Evolutionary conservation across 371 early-diverging fungal genomes (phyloP), one percentile per base, ranked within the genome.

Genomic region (Vairimorpha necatrix): DNA sequence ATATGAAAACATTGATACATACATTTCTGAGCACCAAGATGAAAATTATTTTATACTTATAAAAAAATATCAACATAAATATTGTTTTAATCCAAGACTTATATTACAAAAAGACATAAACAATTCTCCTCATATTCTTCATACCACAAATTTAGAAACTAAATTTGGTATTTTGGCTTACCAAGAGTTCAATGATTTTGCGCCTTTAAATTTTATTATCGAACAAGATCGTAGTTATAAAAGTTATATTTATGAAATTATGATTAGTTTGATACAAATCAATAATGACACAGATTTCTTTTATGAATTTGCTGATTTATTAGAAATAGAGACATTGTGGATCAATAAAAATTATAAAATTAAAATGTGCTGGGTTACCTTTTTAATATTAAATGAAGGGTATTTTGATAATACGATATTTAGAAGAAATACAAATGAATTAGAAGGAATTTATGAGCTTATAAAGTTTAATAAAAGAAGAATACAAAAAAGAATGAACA

Each of bases 41-140:
- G n/a, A n/a, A n/a, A n/a, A n/a, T n/a, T n/a, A n/a, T n/a, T n/a
- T n/a, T n/a, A n/a, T n/a, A n/a, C n/a, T n/a, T n/a, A n/a, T n/a
- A n/a, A n/a, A n/a, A n/a, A n/a, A n/a, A n/a, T n/a, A n/a, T n/a
- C n/a, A n/a, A n/a, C n/a, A n/a, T n/a, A n/a, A n/a, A n/a, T n/a
- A n/a, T n/a, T n/a, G n/a, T n/a, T n/a, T n/a, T n/a, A n/a, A n/a
- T n/a, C n/a, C n/a, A n/a, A n/a, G n/a, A n/a, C n/a, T n/a, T n/a
- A n/a, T n/a, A n/a, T n/a, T n/a, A n/a, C n/a, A n/a, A n/a, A n/a
- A 60, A 60, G 60, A 60, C 3, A 60, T 60, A 18, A 60, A 60
- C n/a, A 24, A 60, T 14, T 13, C 13, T 2, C 2, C 14, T 2
- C 20, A 60, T 33, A 14, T 28, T 60, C 30, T 60, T 30, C 26